Evolutionary conservation across 495 filamentous ascomycete genomes (phyloP).

Genomic region (Chaetomium fimeti): DNA sequence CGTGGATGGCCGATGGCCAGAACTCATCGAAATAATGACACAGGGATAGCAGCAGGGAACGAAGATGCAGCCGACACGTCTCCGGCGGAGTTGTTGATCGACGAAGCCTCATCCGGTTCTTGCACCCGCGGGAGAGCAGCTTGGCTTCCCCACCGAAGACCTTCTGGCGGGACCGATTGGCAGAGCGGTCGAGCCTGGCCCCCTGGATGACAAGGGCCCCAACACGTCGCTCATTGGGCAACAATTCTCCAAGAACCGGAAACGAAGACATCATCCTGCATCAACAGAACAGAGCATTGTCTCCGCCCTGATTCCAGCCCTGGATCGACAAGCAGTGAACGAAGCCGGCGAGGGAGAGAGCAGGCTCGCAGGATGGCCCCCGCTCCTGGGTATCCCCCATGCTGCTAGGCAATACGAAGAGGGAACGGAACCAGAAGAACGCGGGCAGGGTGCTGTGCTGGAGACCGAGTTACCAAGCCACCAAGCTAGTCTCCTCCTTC

Average conservation of each 20-base stretch:
- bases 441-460: too few relatives aligned
- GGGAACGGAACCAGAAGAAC: too few relatives aligned
- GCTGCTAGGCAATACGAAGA: background rate
- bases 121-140: background rate
- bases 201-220: conserved; percentile 1
- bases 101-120: conserved; percentile 14
- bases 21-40: background rate
- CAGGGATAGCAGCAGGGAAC: background rate
- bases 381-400: background rate
- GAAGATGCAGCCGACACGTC: conserved; percentile 14
- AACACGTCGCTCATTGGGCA: conserved; percentile 23
- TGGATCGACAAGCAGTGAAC: conserved; percentile 27
- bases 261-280: conserved; percentile 36
- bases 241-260: conserved; percentile 22
- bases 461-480: background rate
- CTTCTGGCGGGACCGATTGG: conserved; percentile 19
- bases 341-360: conserved; percentile 4
- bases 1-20: background rate
- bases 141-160: conserved; percentile 6
- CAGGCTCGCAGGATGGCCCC: background rate
- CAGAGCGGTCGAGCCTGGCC: background rate
- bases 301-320: conserved; percentile 27
- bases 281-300: conserved; percentile 19
- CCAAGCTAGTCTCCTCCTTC: background rate
- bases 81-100: conserved; percentile 13